Evolutionary conservation across 1,139 yeast species (phyloP).

Genomic region (Kazachstania sp.): DNA sequence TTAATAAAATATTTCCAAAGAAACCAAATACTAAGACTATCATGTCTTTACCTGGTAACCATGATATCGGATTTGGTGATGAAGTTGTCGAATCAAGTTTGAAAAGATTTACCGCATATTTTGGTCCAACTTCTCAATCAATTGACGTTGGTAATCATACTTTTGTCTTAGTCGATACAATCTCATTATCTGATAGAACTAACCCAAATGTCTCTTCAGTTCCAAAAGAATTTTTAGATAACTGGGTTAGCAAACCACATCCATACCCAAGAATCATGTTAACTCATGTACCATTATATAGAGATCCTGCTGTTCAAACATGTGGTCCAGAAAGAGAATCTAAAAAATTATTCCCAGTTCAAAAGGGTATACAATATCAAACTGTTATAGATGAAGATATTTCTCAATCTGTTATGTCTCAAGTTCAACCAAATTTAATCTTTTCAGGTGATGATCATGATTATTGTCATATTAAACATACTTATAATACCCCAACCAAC

Average conservation of each 20-base stretch:
- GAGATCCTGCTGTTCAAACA: constrained; percentile 42
- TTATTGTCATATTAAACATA: constrained; percentile 71
- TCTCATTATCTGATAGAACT: constrained; percentile 55
- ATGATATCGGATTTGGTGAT: constrained; percentile 88
- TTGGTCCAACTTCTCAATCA: constrained; percentile 60
- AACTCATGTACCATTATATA: constrained; percentile 70
- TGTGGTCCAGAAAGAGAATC: constrained; percentile 73
- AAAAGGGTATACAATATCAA: constrained; percentile 69
- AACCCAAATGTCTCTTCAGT: constrained; percentile 36
- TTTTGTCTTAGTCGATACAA: constrained; percentile 68
- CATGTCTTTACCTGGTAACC: constrained; percentile 80
- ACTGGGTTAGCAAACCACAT: constrained; percentile 22
- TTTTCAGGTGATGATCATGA: constrained; percentile 97
- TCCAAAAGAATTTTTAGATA: constrained; percentile 33
- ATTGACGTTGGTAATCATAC: constrained; percentile 67
- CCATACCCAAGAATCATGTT: constrained; percentile 58
- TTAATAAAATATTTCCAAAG: constrained; percentile 51
- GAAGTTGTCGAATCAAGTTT: constrained; percentile 46
- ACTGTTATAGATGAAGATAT: constrained; percentile 57
- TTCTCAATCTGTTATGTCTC: constrained; percentile 47
- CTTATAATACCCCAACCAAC: constrained; percentile 33
- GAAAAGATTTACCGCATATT: constrained; percentile 57
- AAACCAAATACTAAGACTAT: constrained; percentile 41
- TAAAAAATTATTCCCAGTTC: constrained; percentile 51
- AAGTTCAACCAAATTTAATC: constrained; percentile 54